phyloP scores from a whole-genome alignment of 2,329 filamentous ascomycete species.

The Raffaelea ambrosiae region DNA sequence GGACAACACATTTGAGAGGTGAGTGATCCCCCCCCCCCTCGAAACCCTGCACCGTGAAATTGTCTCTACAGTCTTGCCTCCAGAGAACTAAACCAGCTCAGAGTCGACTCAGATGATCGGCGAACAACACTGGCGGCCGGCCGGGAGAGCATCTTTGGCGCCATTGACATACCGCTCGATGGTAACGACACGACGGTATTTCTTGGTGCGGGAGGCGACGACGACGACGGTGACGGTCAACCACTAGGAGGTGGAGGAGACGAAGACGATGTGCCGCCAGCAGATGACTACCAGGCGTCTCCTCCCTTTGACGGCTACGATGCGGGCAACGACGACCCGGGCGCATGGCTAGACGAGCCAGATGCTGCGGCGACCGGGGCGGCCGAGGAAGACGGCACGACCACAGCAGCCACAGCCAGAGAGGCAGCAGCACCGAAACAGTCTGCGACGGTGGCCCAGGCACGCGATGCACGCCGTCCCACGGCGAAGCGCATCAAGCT shows the following conservation, averaged over 20 bases:
- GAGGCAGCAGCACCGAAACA: background rate
- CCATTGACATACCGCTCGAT: conserved; percentile 37
- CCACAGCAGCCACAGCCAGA: background rate
- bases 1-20: conserved; percentile 35
- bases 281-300: background rate
- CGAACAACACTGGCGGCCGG: conserved; percentile 24
- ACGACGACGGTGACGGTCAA: conserved; percentile 1
- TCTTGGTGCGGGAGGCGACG: background rate
- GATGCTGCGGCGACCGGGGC: background rate
- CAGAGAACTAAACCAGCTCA: background rate
- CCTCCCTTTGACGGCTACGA: conserved; percentile 4
- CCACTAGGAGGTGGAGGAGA: background rate
- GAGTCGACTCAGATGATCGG: conserved; percentile 30
- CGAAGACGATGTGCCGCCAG: background rate
- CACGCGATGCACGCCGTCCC: background rate
- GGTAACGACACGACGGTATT: conserved; percentile 29
- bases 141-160: conserved; percentile 41
- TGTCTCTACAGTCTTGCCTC: too few relatives aligned
- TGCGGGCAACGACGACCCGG: background rate
- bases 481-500: conserved; percentile 40
- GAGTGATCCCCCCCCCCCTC: too few relatives aligned
- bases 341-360: conserved; percentile 6
- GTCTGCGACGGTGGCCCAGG: background rate
- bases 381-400: background rate
- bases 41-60: too few relatives aligned